Evolutionary conservation across 2,329 filamentous ascomycete genomes (phyloP).

Genomic region (Alternaria brassicae): DNA sequence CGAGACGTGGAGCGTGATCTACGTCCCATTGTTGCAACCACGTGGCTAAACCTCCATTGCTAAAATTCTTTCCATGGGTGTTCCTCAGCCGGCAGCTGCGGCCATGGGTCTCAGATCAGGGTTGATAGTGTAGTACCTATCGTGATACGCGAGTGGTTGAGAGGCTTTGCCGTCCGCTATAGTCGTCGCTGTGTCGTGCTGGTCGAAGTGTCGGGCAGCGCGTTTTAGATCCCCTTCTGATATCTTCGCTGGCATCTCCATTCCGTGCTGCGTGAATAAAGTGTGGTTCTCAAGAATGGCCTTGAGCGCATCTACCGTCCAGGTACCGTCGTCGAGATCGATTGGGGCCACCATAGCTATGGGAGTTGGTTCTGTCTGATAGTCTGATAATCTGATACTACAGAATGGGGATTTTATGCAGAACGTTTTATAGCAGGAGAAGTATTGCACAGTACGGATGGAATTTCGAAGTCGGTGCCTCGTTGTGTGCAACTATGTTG

Average conservation of each 20-base stretch:
- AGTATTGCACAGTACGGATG: not conserved
- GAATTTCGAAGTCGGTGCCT: not conserved
- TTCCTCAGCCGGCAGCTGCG: not conserved
- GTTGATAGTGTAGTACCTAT: not conserved
- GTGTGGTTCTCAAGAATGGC: not conserved
- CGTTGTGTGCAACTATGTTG: not conserved
- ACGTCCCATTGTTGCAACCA: not conserved
- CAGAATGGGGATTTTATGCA: not conserved
- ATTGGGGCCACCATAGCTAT: not conserved
- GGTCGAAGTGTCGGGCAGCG: not conserved
- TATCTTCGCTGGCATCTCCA: not conserved
- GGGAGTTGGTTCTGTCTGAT: not conserved
- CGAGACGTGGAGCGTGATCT: not conserved
- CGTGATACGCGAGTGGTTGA: not conserved
- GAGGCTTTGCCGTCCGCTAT: not conserved
- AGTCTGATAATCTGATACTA: too few relatives aligned
- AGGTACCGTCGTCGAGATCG: not conserved
- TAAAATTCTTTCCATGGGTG: not conserved
- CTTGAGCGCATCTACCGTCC: not conserved
- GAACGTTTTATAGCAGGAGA: not conserved
- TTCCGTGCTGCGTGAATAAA: not conserved
- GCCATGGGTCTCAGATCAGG: not conserved
- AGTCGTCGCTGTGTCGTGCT: not conserved
- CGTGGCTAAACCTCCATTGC: not conserved
- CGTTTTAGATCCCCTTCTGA: not conserved